phyloP scores from a whole-genome alignment of 1,284 basidiomycete genomes.

The Termitomyces sp. region DNA sequence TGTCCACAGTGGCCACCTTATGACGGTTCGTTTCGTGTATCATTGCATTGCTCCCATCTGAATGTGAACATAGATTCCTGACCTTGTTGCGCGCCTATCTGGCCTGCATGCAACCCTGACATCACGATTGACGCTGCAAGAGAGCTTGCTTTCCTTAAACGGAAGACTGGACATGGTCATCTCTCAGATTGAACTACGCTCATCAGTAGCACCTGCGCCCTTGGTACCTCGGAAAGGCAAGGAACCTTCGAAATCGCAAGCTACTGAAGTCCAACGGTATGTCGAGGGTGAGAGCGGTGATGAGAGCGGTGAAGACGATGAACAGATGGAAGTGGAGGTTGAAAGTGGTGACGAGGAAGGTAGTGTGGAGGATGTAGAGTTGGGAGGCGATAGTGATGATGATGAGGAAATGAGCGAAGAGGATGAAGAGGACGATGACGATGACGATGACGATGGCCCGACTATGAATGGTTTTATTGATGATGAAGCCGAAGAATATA shows the following conservation, averaged over 20 bases:
- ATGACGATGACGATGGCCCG: constrained; percentile 50
- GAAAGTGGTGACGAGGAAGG: constrained; percentile 63
- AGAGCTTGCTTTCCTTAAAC: constrained; percentile 80
- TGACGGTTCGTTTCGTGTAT: constrained; percentile 62
- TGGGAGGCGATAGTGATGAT: constrained; percentile 55
- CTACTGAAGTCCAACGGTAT: constrained; percentile 49
- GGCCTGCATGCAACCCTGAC: constrained; percentile 82
- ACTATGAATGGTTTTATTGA: constrained; percentile 64
- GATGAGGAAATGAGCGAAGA: constrained; percentile 44
- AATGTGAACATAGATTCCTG: constrained; percentile 61
- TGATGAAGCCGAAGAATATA: constrained; percentile 69
- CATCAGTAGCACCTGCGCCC: constrained; percentile 56
- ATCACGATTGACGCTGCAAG: constrained; percentile 76
- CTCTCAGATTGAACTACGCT: constrained; percentile 86
- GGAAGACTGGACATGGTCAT: constrained; percentile 92
- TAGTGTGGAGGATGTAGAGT: constrained; percentile 64
- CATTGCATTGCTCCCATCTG: constrained; percentile 13
- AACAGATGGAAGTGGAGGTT: constrained; percentile 64
- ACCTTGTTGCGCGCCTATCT: constrained; percentile 79
- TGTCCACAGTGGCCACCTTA: constrained; percentile 88
- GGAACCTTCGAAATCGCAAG: constrained; percentile 26
- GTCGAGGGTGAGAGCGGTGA: constrained; percentile 77
- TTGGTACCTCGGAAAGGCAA: constrained; percentile 40
- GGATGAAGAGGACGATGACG: constrained; percentile 45
- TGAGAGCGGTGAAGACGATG: constrained; percentile 48